Evolutionary conservation across 257 asterid genomes (phyloP).

Genomic region (Solanum peruvianum): DNA sequence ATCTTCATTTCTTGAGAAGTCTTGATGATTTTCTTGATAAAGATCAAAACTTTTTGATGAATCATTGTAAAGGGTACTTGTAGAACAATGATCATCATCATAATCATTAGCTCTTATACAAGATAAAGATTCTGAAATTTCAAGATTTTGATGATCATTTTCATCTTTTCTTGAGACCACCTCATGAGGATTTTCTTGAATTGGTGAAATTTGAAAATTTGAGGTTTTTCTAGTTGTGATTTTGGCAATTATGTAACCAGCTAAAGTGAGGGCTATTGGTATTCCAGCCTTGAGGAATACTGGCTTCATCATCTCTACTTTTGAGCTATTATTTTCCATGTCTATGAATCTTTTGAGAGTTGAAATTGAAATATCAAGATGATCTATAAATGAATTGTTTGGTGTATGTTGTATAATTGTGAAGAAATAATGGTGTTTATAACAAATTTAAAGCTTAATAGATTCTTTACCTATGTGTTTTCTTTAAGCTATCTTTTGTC

Average conservation of each 20-base stretch:
- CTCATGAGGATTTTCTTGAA: not conserved
- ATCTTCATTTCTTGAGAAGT: not conserved
- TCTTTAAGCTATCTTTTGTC: slow-evolving; percentile 31
- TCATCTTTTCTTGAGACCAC: slow-evolving; percentile 3
- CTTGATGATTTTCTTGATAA: not conserved
- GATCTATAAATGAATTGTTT: not conserved
- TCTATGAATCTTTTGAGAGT: not conserved
- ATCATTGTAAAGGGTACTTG: not conserved
- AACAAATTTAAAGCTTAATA: not conserved
- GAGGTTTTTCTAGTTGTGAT: slow-evolving; percentile 14
- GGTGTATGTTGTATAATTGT: not conserved
- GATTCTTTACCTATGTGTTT: slow-evolving; percentile 33
- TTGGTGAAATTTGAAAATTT: not conserved
- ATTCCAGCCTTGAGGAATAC: slow-evolving; percentile 38
- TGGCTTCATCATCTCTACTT: slow-evolving; percentile 33
- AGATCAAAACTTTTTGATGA: not conserved
- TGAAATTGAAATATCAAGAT: not conserved
- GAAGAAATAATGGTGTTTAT: slow-evolving; percentile 1
- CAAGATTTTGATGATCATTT: slow-evolving; percentile 8
- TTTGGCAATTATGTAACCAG: slow-evolving; percentile 32
- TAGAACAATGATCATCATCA: not conserved
- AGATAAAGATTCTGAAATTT: slow-evolving; percentile 7
- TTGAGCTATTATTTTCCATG: slow-evolving; percentile 39
- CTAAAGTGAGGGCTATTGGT: slow-evolving; percentile 48
- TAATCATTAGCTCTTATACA: not conserved